Percentiles rank a stretch among this genome's conserved stretches.
These are phyloP conservation scores for Polytrichum commune DNA, from an alignment of 225 moss, liverwort and hornwort genomes.

Conservation along the genomic window DNA sequence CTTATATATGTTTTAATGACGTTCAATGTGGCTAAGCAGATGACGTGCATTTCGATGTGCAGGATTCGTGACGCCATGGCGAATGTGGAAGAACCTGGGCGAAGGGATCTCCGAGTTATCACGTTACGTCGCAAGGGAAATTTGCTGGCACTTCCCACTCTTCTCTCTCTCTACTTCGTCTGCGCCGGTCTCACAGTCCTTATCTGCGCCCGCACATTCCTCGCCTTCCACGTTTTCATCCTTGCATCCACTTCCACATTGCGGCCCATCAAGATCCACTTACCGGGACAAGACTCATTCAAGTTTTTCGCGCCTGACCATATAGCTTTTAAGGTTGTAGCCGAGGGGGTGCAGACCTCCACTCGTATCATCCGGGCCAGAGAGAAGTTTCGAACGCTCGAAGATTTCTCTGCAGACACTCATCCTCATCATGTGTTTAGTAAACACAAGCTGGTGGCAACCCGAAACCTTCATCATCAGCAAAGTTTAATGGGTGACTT, in stretches of 20 bases:
- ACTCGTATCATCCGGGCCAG: background rate
- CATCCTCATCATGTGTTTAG: too few species aligned
- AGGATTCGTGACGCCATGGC: too few species aligned
- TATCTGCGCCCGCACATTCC: conserved; percentile 26
- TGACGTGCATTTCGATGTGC: too few species aligned
- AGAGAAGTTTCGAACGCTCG: background rate
- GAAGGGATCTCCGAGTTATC: background rate
- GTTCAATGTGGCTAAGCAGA: too few species aligned
- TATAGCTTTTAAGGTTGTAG: conserved; percentile 1
- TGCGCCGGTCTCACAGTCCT: conserved; percentile 25
- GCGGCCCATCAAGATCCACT: conserved; percentile 7
- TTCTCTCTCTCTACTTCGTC: conserved; percentile 25
- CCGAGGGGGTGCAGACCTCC: too few species aligned
- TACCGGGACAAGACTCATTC: conserved; percentile 1
- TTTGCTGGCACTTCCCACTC: conserved; percentile 12
- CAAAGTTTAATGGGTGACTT: too few species aligned
- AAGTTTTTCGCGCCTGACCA: conserved; percentile 6
- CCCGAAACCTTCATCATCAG: too few species aligned
- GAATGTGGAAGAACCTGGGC: background rate
- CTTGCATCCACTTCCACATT: conserved; percentile 6
- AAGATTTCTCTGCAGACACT: background rate
- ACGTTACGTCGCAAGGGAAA: background rate
- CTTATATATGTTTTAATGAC: too few species aligned
- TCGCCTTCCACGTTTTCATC: conserved; percentile 16
- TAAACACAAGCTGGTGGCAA: too few species aligned